A percentile compares a stretch with the other conserved stretches of the same genome.
Evolutionary conservation across 257 asterid genomes (phyloP).

Genomic region (Salvia rosmarinus): DNA sequence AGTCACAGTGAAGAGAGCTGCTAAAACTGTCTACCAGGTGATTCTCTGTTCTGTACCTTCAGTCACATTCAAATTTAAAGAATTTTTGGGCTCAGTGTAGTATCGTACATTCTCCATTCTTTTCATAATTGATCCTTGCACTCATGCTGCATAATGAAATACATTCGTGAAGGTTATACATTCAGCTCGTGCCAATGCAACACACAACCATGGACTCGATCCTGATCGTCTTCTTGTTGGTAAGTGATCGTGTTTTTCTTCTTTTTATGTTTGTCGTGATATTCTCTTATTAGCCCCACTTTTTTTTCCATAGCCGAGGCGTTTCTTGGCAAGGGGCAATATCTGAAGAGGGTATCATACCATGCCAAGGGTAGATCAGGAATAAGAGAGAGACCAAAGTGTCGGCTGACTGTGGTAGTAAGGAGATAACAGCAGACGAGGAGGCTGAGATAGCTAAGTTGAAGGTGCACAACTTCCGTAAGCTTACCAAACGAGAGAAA

Average conservation of each 20-base stretch:
- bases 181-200: constrained; percentile 94
- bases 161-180: constrained; percentile 69
- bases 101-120: too few relatives aligned
- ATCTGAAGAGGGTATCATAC: constrained; percentile 66
- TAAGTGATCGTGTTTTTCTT: constrained; percentile 18
- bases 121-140: too few relatives aligned
- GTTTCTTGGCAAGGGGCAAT: constrained; percentile 84
- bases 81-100: too few relatives aligned
- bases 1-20: constrained; percentile 89
- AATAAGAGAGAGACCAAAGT: constrained; percentile 66
- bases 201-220: constrained; percentile 78
- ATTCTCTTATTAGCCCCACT: neutral
- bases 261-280: neutral
- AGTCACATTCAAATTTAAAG: neutral
- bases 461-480: constrained; percentile 75
- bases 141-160: neutral
- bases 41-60: constrained; percentile 26
- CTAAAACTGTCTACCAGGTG: constrained; percentile 94
- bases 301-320: constrained; percentile 72
- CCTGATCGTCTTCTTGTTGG: constrained; percentile 90
- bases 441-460: constrained; percentile 88
- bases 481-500: constrained; percentile 69
- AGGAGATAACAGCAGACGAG: constrained; percentile 84
- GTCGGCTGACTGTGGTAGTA: constrained; percentile 81
- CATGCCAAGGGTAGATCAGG: constrained; percentile 79